Base-by-base conservation (phyloP, 805 yeast species). In the Lipomyces yamanashiensis region DNA sequence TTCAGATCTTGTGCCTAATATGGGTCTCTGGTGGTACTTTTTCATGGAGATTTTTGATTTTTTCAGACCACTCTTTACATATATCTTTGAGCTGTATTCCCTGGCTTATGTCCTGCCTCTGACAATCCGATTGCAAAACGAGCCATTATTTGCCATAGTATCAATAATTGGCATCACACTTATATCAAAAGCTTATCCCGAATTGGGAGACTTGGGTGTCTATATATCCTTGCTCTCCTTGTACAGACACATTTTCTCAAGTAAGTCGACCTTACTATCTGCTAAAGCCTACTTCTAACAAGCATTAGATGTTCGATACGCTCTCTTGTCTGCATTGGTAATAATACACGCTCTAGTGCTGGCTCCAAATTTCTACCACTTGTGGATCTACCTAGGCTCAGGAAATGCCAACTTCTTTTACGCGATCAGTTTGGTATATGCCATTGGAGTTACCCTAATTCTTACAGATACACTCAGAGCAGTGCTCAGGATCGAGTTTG, bases 21-120 rank as follows among this genome's bases (percentile, higher is more conserved):
- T 95, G 68, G 99, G 99, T 0, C 79, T 95, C 21, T 95, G 99
- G 99, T 95, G 99, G 99, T 95, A 95, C 78, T 86, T 92, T 71
- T 95, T 95, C 79, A 89, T 93, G 48, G 99, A 95, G 76, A 89
- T 95, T 85, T 95, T 95, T 77, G 95, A 88, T 60, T 89, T 86
- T 73, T 95, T 93, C 80, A 82, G 87, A 36, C 86, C 90, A 21
- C 92, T 95, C 72, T 95, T 89, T 79, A 78, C 87, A 45, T 86
- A 91, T 10, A 87, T 92, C 21, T 95, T 92, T 84, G 92, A 92
- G 71, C 72, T 92, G 52, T 91, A 87, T 76, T 76, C 86, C 15
- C 79, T 85, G 19, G 77, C 87, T 1, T 89, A 89, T 74, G 80
- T 87, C 2, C 64, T 89, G 1, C 98, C 98, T 15, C 71, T 93